Conservation (phyloP, 768 basidiomycete genomes). For the Suillus clintonianus region DNA sequence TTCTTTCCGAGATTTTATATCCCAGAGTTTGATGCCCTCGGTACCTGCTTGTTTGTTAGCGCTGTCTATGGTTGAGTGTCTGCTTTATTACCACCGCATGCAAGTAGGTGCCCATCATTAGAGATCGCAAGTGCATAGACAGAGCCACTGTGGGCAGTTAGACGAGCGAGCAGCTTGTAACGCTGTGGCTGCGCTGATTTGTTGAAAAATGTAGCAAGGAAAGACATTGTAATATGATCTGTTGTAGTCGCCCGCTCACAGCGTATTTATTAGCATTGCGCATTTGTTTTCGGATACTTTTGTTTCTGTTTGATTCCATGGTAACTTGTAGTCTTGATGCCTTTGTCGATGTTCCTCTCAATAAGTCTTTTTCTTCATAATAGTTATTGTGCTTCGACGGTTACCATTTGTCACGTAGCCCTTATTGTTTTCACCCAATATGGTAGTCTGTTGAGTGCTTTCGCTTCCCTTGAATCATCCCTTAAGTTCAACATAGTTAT, state of each 20-base stretch:
- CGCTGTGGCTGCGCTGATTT: background rate
- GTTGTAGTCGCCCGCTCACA: background rate
- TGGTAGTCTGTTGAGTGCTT: constrained; percentile 2
- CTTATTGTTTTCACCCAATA: background rate
- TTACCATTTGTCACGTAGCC: background rate
- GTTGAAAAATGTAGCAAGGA: background rate
- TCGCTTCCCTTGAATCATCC: background rate
- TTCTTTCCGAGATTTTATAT: too few species aligned
- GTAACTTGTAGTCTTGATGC: too few species aligned
- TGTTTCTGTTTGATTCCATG: background rate
- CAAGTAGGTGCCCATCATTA: background rate
- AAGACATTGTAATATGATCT: background rate
- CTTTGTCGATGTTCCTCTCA: too few species aligned
- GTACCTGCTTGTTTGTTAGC: constrained; percentile 3
- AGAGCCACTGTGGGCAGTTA: background rate
- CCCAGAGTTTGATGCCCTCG: constrained; percentile 8
- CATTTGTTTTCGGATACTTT: background rate
- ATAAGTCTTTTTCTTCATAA: too few species aligned
- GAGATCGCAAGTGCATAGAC: too few species aligned
- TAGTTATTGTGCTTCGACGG: background rate
- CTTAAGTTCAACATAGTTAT: background rate
- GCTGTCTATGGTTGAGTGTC: background rate
- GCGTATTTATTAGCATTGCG: background rate
- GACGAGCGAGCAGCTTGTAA: background rate
- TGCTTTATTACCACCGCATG: constrained; percentile 5